phyloP scores from a whole-genome alignment of 2,329 filamentous ascomycete genomes.

The Hymenoscyphus fraxineus region DNA sequence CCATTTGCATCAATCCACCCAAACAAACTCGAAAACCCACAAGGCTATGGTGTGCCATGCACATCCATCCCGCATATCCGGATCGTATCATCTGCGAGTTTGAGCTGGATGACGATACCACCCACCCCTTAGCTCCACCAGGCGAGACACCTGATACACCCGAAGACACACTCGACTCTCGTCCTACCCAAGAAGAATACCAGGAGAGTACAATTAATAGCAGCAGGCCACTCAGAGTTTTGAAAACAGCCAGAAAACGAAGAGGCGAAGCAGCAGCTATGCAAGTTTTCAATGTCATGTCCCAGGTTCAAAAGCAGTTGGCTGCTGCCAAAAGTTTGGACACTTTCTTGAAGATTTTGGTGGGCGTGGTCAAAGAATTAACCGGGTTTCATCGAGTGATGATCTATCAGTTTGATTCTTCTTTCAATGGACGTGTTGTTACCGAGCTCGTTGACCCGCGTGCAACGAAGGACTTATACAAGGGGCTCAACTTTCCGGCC shows the following conservation, averaged over 20 bases:
- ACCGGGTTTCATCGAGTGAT: constrained; percentile 90
- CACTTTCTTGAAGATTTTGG: constrained; percentile 72
- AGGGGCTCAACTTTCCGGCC: constrained; percentile 83
- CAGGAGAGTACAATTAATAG: constrained; percentile 70
- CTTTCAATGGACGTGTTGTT: constrained; percentile 81
- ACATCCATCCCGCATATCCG: constrained; percentile 64
- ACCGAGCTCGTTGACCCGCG: constrained; percentile 80
- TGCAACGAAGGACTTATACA: constrained; percentile 78
- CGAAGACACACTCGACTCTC: constrained; percentile 69
- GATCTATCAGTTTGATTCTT: constrained; percentile 84
- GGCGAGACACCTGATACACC: constrained; percentile 60
- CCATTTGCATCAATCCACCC: constrained; percentile 64
- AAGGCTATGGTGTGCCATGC: constrained; percentile 86
- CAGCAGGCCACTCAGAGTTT: constrained; percentile 73
- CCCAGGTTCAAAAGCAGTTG: constrained; percentile 85
- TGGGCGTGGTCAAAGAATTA: constrained; percentile 83
- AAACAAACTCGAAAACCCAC: constrained; percentile 41
- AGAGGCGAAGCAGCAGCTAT: constrained; percentile 78
- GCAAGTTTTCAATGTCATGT: constrained; percentile 90
- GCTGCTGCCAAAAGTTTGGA: constrained; percentile 68
- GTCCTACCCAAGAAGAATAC: constrained; percentile 71
- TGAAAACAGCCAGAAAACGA: constrained; percentile 70
- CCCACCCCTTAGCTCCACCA: constrained; percentile 62
- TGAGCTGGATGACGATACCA: constrained; percentile 73
- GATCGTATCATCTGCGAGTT: constrained; percentile 83